A percentile compares a stretch with the other conserved stretches of the same genome.
phyloP scores from a whole-genome alignment of 768 basidiomycete species.

The Tylopilus plumbeoviolaceoides region DNA sequence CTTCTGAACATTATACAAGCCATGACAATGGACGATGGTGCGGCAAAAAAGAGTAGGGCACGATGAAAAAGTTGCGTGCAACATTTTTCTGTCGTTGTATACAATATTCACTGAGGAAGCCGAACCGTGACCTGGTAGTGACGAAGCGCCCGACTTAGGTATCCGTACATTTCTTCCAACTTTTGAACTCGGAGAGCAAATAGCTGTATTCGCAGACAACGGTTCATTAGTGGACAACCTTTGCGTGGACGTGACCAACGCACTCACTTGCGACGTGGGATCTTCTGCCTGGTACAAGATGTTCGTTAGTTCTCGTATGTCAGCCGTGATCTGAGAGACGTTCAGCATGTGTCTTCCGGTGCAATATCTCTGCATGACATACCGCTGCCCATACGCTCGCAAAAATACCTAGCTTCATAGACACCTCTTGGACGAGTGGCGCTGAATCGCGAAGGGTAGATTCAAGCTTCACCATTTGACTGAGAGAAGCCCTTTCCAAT shows the following conservation, averaged over 20 bases:
- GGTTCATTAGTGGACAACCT: not conserved
- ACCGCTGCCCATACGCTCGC: constrained; percentile 20
- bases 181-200: constrained; percentile 13
- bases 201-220: not conserved
- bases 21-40: too few species aligned
- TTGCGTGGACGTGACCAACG: not conserved
- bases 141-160: constrained; percentile 20
- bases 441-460: constrained; percentile 6
- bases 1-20: too few species aligned
- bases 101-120: constrained; percentile 5
- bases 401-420: constrained; percentile 15
- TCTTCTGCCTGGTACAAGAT: constrained; percentile 9
- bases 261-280: constrained; percentile 11
- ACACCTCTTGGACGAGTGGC: constrained; percentile 20
- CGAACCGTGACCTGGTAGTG: constrained; percentile 20
- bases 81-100: too few species aligned
- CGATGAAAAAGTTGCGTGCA: too few species aligned
- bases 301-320: constrained; percentile 11
- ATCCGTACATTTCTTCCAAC: constrained; percentile 18
- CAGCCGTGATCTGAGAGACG: constrained; percentile 15
- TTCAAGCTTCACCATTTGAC: constrained; percentile 16
- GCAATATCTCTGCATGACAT: not conserved
- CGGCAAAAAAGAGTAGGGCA: too few species aligned
- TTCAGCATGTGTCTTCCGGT: not conserved
- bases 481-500: constrained; percentile 10